phyloP scores from a whole-genome alignment of 176 grass and related monocot genomes.

The Otatea glauca region DNA sequence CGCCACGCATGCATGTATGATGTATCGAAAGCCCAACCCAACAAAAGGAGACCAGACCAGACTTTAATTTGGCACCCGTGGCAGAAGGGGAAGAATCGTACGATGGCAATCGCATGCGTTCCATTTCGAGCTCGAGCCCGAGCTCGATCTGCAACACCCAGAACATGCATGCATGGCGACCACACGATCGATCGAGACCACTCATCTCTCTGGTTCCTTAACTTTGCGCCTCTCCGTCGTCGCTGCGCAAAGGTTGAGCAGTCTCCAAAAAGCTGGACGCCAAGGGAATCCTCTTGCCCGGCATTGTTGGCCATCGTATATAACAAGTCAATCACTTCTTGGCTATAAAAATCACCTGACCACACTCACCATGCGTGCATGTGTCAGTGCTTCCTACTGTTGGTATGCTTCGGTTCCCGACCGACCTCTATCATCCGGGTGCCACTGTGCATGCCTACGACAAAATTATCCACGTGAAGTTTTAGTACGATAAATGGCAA shows the following conservation, averaged over 20 bases:
- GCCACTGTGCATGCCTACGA: not conserved
- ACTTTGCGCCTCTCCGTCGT: not conserved
- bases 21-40: no score
- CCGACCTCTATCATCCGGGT: no score
- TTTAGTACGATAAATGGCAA: not conserved
- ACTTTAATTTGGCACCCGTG: not conserved
- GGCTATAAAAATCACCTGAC: not conserved
- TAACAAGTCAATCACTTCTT: constrained; percentile 14
- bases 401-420: not conserved
- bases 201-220: not conserved
- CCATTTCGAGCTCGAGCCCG: constrained; percentile 32
- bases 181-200: constrained; percentile 17
- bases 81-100: not conserved
- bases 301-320: not conserved
- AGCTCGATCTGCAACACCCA: not conserved
- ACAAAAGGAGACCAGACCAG: not conserved
- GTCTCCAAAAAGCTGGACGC: constrained; percentile 33
- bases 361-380: not conserved
- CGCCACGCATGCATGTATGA: no score
- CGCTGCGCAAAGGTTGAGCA: constrained; percentile 18
- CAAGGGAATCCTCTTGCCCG: constrained; percentile 9
- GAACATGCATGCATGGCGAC: not conserved
- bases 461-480: not conserved
- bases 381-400: not conserved
- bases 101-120: constrained; percentile 26